Conservation (phyloP, 108 stramenopile genomes). For the Schizochytrium sp. region DNA sequence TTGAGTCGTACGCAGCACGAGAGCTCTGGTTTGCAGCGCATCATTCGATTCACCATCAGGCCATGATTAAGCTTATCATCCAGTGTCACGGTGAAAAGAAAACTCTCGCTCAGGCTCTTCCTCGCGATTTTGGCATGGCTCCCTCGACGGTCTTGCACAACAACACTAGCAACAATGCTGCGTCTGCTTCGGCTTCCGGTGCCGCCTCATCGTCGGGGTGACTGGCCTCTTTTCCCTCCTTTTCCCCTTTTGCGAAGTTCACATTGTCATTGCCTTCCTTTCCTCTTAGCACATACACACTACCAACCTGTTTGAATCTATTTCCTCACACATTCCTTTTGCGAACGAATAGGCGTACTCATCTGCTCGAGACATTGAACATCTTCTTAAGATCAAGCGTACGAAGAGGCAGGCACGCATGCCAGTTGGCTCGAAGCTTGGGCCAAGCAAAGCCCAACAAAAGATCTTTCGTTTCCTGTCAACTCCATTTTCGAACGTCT, state of each 20-base stretch:
- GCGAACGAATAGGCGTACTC: too few species aligned
- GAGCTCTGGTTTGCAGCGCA: slow-evolving; percentile 81
- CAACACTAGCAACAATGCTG: not conserved
- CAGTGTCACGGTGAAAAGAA: not conserved
- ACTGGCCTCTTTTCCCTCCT: too few species aligned
- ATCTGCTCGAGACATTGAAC: too few species aligned
- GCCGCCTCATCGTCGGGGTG: too few species aligned
- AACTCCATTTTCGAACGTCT: not conserved
- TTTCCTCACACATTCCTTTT: too few species aligned
- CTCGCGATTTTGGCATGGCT: not conserved
- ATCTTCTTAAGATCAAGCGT: too few species aligned
- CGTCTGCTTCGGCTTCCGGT: too few species aligned
- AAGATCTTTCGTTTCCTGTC: not conserved
- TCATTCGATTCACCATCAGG: slow-evolving; percentile 84
- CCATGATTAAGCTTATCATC: slow-evolving; percentile 74
- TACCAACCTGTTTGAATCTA: too few species aligned
- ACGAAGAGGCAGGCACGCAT: too few species aligned
- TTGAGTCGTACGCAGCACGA: slow-evolving; percentile 52
- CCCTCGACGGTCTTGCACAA: not conserved
- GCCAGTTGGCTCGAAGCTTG: not conserved
- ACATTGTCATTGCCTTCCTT: too few species aligned
- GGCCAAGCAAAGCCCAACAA: not conserved
- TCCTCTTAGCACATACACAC: too few species aligned
- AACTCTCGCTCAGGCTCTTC: not conserved
- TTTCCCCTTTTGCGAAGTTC: too few species aligned